phyloP scores from a whole-genome alignment of 306 rosid species.

The Ceratonia siliqua region DNA sequence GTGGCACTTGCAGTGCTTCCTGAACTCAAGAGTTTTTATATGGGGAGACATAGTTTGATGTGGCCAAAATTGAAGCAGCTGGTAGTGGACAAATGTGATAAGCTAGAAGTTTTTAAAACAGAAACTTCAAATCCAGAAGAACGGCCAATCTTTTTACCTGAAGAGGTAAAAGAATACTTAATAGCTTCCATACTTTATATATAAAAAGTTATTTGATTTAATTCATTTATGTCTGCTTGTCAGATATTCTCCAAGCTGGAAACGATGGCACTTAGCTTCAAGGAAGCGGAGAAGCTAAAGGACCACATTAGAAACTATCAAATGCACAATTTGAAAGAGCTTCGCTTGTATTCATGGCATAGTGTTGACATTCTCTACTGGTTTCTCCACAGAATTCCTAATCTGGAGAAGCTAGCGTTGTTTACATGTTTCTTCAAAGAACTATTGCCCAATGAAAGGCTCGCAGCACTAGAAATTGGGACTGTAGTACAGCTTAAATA shows the following conservation, averaged over 20 bases:
- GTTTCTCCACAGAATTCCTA: slow-evolving; percentile 30
- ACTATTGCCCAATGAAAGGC: background rate
- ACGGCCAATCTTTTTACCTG: background rate
- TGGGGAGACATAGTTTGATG: background rate
- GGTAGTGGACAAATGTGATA: background rate
- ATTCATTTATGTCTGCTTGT: background rate
- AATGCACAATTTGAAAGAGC: slow-evolving; percentile 1
- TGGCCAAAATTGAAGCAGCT: background rate
- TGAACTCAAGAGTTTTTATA: slow-evolving; percentile 4
- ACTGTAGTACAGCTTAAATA: background rate
- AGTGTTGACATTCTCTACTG: background rate
- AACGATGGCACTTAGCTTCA: background rate
- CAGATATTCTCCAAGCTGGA: slow-evolving; percentile 25
- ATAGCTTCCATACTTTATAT: no score
- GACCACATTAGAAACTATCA: background rate
- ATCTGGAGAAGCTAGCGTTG: background rate
- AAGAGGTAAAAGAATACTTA: background rate
- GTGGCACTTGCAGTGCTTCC: background rate
- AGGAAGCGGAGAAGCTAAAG: background rate
- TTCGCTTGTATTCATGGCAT: background rate
- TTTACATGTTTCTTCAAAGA: background rate
- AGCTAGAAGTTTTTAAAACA: background rate
- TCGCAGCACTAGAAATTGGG: background rate
- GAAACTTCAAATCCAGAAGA: background rate
- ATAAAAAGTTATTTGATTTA: background rate